Percentiles rank a stretch among this genome's conserved stretches.
Conservation (phyloP, 2,329 filamentous ascomycete species). For the Calonectria pseudoturangicola region DNA sequence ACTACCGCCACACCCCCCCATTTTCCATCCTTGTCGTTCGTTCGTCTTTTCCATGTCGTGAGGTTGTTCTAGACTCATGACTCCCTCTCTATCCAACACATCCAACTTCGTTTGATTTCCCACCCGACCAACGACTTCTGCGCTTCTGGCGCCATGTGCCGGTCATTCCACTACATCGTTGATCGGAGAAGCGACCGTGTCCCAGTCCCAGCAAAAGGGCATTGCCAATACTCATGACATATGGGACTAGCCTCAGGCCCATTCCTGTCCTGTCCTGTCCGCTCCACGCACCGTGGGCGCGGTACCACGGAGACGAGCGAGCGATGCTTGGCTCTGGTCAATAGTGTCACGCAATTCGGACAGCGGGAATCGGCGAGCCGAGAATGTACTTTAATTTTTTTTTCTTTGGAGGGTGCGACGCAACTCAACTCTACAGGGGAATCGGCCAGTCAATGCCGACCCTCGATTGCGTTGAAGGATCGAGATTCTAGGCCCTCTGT, state of each 20-base stretch:
- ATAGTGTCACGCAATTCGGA: constrained; percentile 10
- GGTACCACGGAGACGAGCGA: background rate
- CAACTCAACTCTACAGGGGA: constrained; percentile 42
- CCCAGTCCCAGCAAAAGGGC: background rate
- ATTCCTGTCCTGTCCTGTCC: background rate
- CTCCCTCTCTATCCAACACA: constrained; percentile 32
- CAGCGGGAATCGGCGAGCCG: constrained; percentile 37
- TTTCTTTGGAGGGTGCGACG: background rate
- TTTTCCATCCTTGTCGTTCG: constrained; percentile 30
- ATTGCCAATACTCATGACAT: constrained; percentile 24
- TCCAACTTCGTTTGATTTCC: constrained; percentile 32
- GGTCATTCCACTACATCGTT: constrained; percentile 9
- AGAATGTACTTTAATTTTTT: constrained; percentile 1
- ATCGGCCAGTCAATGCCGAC: constrained; percentile 35
- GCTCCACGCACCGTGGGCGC: constrained; percentile 16
- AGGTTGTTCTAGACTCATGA: constrained; percentile 50
- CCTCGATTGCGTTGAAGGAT: constrained; percentile 43
- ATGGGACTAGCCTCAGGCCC: constrained; percentile 20
- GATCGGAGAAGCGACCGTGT: constrained; percentile 23
- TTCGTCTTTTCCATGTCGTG: constrained; percentile 37
- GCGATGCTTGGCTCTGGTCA: background rate
- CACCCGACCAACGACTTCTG: constrained; percentile 30
- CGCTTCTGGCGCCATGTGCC: constrained; percentile 25
- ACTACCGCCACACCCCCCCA: constrained; percentile 35
- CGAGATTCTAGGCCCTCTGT: constrained; percentile 48